Evolutionary conservation across 1,284 basidiomycete species (phyloP).

Genomic region (Cryptococcus sp.): DNA sequence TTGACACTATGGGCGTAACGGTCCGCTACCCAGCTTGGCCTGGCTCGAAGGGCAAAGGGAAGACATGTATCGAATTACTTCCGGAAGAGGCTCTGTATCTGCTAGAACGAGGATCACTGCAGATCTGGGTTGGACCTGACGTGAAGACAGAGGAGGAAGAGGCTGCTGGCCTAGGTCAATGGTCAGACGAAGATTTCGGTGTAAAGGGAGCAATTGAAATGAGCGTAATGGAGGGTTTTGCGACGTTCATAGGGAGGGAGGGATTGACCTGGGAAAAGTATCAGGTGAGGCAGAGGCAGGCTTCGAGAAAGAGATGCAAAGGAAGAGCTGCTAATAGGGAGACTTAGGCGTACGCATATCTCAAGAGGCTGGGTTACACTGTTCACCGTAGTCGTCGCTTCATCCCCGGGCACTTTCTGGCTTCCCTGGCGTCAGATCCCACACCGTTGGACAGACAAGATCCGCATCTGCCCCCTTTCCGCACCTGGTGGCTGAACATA

Average conservation of each 20-base stretch:
- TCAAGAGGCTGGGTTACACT: slow-evolving; percentile 87
- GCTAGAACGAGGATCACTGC: slow-evolving; percentile 80
- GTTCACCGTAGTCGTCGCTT: slow-evolving; percentile 64
- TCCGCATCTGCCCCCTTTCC: slow-evolving; percentile 22
- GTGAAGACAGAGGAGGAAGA: slow-evolving; percentile 20
- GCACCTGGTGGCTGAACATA: slow-evolving; percentile 35
- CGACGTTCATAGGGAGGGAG: slow-evolving; percentile 76
- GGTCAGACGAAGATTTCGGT: slow-evolving; percentile 58
- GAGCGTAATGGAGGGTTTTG: slow-evolving; percentile 87
- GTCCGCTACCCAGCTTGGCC: slow-evolving; percentile 60
- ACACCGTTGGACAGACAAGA: slow-evolving; percentile 10
- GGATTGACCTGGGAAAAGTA: slow-evolving; percentile 79
- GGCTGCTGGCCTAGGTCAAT: slow-evolving; percentile 30
- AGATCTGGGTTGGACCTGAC: slow-evolving; percentile 68
- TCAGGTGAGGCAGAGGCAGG: slow-evolving; percentile 65
- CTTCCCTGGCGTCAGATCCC: neutral
- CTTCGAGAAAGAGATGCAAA: neutral
- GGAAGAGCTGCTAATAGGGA: neutral
- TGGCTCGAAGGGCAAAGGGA: slow-evolving; percentile 62
- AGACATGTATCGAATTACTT: slow-evolving; percentile 68
- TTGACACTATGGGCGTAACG: slow-evolving; percentile 71
- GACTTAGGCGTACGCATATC: slow-evolving; percentile 80
- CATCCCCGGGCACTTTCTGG: slow-evolving; percentile 40
- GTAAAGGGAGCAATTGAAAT: slow-evolving; percentile 90
- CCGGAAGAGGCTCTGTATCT: slow-evolving; percentile 95